Evolutionary conservation across 306 rosid species (phyloP), one percentile per base, ranked within the genome.

Genomic region (Ceratonia siliqua): DNA sequence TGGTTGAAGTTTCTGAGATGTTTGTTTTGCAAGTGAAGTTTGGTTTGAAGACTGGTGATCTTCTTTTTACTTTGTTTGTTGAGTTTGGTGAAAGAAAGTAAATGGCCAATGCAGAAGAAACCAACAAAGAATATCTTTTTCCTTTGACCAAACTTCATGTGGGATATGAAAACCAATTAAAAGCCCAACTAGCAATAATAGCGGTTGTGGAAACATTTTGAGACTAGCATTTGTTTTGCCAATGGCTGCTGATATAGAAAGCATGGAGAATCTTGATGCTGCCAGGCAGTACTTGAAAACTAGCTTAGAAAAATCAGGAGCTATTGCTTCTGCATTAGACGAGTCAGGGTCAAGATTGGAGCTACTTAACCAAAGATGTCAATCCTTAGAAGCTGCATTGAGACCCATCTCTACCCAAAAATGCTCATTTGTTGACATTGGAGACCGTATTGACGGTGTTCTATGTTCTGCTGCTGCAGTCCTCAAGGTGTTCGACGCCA

Each of bases 11-110:
- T 75, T 70, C 61, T 38, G 70, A 25, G 18, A 81, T 74, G 82
- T 83, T 82, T 88, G 84, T 78, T 69, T 86, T 86, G 78, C 71
- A 88, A 87, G 92, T 87, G 89, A 91, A 81, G 91, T 85, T 89
- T 88, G 68, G 89, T 85, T 80, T 83, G 91, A 87, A 83, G 62
- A 77, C 58, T 59, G 75, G 79, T 52, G 14, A 33, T 27, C 84
- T 68, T 42, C 62, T 48, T 79, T 80, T 79, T 38, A 76, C 81
- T 74, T 77, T 68, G 67, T 87, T 89, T 73, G 94, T 82, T 87
- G 90, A 83, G 98, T 88, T 89, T 88, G 98, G 94, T 89, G 86
- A 74, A 81, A 81, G 78, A 65, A 89, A 82, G 86, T 78, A 48
- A 81, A 41, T 56, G 64, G 79, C 62, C 65, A 38, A 55, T 76